Conservation (phyloP, 1,139 yeast genomes). For the Yamadazyma membranifaciens region DNA sequence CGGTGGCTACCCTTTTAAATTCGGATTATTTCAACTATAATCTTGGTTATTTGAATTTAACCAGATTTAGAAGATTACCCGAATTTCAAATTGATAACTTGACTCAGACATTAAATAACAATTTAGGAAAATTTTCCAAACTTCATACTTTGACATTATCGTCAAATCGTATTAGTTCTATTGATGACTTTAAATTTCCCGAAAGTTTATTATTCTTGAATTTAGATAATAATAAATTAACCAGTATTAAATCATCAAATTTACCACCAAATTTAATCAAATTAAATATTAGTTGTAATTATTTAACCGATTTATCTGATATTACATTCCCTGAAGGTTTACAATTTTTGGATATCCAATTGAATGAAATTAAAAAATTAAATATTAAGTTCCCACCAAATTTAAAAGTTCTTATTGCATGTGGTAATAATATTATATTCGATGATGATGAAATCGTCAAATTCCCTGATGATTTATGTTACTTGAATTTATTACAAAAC, state of each 20-base stretch:
- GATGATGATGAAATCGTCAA: slow-evolving; percentile 14
- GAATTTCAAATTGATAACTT: slow-evolving; percentile 6
- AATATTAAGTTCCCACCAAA: slow-evolving; percentile 13
- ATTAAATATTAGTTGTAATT: slow-evolving; percentile 17
- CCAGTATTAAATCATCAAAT: slow-evolving; percentile 11
- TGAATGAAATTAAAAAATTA: slow-evolving; percentile 16
- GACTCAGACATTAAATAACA: slow-evolving; percentile 6
- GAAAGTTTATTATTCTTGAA: slow-evolving; percentile 12
- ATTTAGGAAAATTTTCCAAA: slow-evolving; percentile 9
- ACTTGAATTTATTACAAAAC: slow-evolving; percentile 17
- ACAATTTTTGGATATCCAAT: slow-evolving; percentile 19
- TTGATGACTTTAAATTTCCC: slow-evolving; percentile 14
- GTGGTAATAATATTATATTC: slow-evolving; percentile 18
- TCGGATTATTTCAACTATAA: slow-evolving; percentile 10
- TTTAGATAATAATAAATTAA: slow-evolving; percentile 16
- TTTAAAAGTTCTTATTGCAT: slow-evolving; percentile 17
- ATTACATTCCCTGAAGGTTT: slow-evolving; percentile 15
- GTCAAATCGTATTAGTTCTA: slow-evolving; percentile 11
- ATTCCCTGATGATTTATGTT: slow-evolving; percentile 16
- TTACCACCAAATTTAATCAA: slow-evolving; percentile 16
- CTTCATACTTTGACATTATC: slow-evolving; percentile 16
- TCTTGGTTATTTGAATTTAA: slow-evolving; percentile 15
- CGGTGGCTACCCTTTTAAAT: slow-evolving; percentile 8
- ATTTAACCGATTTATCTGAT: slow-evolving; percentile 11
- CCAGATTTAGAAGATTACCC: slow-evolving; percentile 15